phyloP scores from a whole-genome alignment of 2,329 filamentous ascomycete genomes.

The Coniochaeta sp. region DNA sequence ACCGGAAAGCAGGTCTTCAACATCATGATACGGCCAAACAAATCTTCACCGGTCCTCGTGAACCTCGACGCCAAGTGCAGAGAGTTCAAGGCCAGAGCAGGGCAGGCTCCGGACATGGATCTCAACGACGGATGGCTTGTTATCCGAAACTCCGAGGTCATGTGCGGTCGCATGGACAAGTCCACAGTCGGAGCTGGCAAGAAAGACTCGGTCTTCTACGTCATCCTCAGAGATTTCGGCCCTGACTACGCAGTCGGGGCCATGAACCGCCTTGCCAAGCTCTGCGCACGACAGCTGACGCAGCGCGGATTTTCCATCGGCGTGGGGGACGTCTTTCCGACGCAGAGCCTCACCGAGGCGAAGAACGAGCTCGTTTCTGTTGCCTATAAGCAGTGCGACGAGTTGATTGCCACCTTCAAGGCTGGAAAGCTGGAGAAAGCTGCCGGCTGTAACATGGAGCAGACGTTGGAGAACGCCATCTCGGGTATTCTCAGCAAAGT shows the following conservation, averaged over 20 bases:
- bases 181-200: conserved; percentile 94
- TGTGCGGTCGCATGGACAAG: conserved; percentile 98
- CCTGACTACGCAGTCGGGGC: conserved; percentile 79
- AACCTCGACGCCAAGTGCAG: conserved; percentile 92
- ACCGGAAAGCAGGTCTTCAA: conserved; percentile 97
- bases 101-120: conserved; percentile 62
- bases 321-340: conserved; percentile 88
- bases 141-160: conserved; percentile 91
- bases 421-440: conserved; percentile 76
- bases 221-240: conserved; percentile 91
- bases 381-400: conserved; percentile 75
- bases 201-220: conserved; percentile 96
- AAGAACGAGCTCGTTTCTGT: conserved; percentile 70
- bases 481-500: conserved; percentile 90
- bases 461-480: conserved; percentile 84
- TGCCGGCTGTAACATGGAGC: conserved; percentile 82
- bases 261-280: conserved; percentile 89
- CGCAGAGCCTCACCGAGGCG: conserved; percentile 57
- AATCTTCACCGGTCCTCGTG: conserved; percentile 70
- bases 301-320: conserved; percentile 95
- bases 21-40: conserved; percentile 83
- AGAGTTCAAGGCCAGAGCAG: conserved; percentile 61
- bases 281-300: conserved; percentile 81
- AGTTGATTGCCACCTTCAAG: conserved; percentile 76
- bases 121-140: conserved; percentile 87